phyloP scores from a whole-genome alignment of 192 early-diverging fungal species.

The Coemansia aciculifera region DNA sequence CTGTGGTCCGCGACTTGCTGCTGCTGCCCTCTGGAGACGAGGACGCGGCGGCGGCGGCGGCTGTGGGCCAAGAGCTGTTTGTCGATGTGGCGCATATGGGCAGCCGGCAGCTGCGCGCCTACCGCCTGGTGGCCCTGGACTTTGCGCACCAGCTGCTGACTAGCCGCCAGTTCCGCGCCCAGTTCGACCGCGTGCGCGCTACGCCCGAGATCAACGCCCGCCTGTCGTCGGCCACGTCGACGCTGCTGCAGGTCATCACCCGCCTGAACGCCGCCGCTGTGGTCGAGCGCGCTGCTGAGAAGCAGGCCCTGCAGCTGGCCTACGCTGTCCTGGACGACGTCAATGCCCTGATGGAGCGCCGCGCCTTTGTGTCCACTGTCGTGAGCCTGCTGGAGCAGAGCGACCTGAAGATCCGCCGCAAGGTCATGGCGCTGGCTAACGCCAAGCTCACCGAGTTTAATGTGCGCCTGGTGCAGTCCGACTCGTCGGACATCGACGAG shows the following conservation, averaged over 20 bases:
- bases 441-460: slow-evolving; percentile 60
- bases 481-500: slow-evolving; percentile 28
- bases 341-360: slow-evolving; percentile 73
- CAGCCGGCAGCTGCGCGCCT: slow-evolving; percentile 35
- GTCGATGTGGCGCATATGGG: slow-evolving; percentile 28
- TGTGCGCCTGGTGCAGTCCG: slow-evolving; percentile 2
- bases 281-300: slow-evolving; percentile 14
- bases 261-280: slow-evolving; percentile 22
- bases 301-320: slow-evolving; percentile 56
- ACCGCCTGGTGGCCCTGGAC: slow-evolving; percentile 46
- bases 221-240: slow-evolving; percentile 14
- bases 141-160: slow-evolving; percentile 50
- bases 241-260: slow-evolving; percentile 30
- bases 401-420: slow-evolving; percentile 67
- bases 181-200: slow-evolving; percentile 6
- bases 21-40: slow-evolving; percentile 51
- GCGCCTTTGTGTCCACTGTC: slow-evolving; percentile 74
- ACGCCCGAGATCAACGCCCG: slow-evolving; percentile 17
- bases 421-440: slow-evolving; percentile 75
- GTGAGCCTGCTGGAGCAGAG: slow-evolving; percentile 60
- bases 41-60: neutral
- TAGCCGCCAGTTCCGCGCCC: slow-evolving; percentile 36
- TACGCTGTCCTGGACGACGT: slow-evolving; percentile 75
- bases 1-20: slow-evolving; percentile 60
- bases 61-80: slow-evolving; percentile 3